Percentiles rank a stretch among this genome's conserved stretches.
Conservation (phyloP, 345 rosid genomes). For the Syzygium oleosum region DNA sequence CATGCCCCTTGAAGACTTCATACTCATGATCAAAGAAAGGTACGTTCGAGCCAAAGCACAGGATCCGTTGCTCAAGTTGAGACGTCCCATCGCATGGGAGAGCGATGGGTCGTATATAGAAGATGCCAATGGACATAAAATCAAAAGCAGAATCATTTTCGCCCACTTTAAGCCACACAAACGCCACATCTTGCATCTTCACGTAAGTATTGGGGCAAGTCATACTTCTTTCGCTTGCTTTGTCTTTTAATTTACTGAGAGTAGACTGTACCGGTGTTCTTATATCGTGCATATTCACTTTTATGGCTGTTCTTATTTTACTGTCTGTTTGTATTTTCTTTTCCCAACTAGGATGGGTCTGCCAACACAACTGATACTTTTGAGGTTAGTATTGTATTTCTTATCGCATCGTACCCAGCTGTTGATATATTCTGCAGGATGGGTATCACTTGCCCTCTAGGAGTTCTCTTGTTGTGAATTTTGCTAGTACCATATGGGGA, state of each 20-base stretch:
- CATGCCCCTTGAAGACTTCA: constrained; percentile 24
- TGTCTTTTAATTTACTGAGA: not conserved
- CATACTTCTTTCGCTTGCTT: not conserved
- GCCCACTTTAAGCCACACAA: constrained; percentile 21
- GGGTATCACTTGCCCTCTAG: not conserved
- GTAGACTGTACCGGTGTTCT: not conserved
- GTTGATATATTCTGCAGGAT: not conserved
- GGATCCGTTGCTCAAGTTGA: not conserved
- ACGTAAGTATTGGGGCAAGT: constrained; percentile 23
- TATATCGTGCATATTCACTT: not conserved
- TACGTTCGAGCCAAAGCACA: constrained; percentile 9
- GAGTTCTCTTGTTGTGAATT: not conserved
- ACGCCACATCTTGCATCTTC: constrained; percentile 36
- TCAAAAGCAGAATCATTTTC: constrained; percentile 15
- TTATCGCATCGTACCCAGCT: not conserved
- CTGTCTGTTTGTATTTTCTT: not conserved
- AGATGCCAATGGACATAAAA: constrained; percentile 19
- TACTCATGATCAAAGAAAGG: constrained; percentile 18
- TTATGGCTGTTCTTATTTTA: not conserved
- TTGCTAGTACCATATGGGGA: not conserved
- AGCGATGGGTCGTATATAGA: constrained; percentile 10
- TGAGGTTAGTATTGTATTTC: constrained; percentile 24
- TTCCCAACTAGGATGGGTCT: constrained; percentile 43
- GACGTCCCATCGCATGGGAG: constrained; percentile 23
- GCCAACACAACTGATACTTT: constrained; percentile 14